These are phyloP conservation scores for Elasticomyces elasticus DNA, from an alignment of 495 filamentous ascomycete species.

Conservation along the genomic window DNA sequence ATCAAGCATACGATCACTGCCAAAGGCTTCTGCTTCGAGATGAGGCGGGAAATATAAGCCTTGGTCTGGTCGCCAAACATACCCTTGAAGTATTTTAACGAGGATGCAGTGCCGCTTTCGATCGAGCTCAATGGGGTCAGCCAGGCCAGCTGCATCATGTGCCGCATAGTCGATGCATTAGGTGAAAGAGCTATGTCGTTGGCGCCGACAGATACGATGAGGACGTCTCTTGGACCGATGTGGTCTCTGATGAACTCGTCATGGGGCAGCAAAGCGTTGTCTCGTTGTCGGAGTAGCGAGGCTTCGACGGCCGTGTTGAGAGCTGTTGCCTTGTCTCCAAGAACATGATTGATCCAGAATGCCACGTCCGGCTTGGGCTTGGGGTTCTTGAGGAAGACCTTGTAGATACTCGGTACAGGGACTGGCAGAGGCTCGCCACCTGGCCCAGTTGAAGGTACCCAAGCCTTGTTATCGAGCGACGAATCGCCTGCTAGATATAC, in stretches of 20 bases:
- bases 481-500: slow-evolving; percentile 31
- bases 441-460: slow-evolving; percentile 24
- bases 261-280: slow-evolving; percentile 21
- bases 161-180: slow-evolving; percentile 16
- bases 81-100: slow-evolving; percentile 23
- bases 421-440: slow-evolving; percentile 18
- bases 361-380: slow-evolving; percentile 26
- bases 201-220: slow-evolving; percentile 30
- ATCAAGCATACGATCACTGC: slow-evolving; percentile 31
- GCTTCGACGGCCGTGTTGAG: slow-evolving; percentile 29
- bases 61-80: slow-evolving; percentile 23
- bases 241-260: slow-evolving; percentile 30
- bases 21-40: slow-evolving; percentile 24
- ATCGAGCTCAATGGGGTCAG: slow-evolving; percentile 18
- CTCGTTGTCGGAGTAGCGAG: slow-evolving; percentile 22
- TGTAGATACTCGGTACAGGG: slow-evolving; percentile 23
- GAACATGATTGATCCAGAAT: slow-evolving; percentile 29
- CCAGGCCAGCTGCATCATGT: slow-evolving; percentile 28
- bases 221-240: slow-evolving; percentile 23
- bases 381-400: slow-evolving; percentile 14
- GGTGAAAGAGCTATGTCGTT: slow-evolving; percentile 30
- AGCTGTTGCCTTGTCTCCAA: slow-evolving; percentile 23
- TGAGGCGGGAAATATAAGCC: slow-evolving; percentile 18
- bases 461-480: slow-evolving; percentile 31
- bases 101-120: slow-evolving; percentile 21